phyloP scores from a whole-genome alignment of 1,284 basidiomycete species.

The Vanrija sp. region DNA sequence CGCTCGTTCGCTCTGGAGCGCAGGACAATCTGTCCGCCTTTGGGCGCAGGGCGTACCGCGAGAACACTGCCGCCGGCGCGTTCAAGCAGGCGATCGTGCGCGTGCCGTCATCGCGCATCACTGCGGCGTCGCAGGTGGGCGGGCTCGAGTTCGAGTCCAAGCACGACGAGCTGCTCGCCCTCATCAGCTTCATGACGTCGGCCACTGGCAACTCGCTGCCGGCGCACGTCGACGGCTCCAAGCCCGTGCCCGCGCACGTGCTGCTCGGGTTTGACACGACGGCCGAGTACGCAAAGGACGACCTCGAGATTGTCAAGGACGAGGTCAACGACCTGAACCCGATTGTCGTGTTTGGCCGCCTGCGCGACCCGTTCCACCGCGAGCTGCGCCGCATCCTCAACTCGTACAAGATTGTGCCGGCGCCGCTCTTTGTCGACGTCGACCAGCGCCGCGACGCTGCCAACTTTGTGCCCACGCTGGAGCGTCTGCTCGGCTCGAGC shows the following conservation, averaged over 20 bases:
- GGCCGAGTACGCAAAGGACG: constrained; percentile 53
- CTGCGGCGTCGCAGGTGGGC: neutral
- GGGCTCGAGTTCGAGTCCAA: constrained; percentile 7
- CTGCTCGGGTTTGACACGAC: constrained; percentile 78
- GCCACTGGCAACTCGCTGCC: constrained; percentile 76
- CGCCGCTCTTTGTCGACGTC: constrained; percentile 68
- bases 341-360: constrained; percentile 72
- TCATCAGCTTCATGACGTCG: constrained; percentile 68
- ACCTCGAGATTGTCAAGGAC: constrained; percentile 39
- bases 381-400: constrained; percentile 63
- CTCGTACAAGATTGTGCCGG: constrained; percentile 61
- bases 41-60: no score
- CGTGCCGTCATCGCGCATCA: neutral
- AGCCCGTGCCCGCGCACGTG: constrained; percentile 69
- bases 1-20: constrained; percentile 6
- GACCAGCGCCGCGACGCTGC: constrained; percentile 61
- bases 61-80: neutral
- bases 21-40: neutral
- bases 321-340: constrained; percentile 68
- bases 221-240: constrained; percentile 57
- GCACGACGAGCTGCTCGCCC: constrained; percentile 69
- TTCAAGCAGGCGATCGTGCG: constrained; percentile 9
- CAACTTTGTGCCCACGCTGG: constrained; percentile 53
- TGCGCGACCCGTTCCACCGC: constrained; percentile 54
- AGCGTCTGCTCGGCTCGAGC: constrained; percentile 56